phyloP scores from a whole-genome alignment of 2,329 filamentous ascomycete genomes.

The Ceratocystis albifundus region DNA sequence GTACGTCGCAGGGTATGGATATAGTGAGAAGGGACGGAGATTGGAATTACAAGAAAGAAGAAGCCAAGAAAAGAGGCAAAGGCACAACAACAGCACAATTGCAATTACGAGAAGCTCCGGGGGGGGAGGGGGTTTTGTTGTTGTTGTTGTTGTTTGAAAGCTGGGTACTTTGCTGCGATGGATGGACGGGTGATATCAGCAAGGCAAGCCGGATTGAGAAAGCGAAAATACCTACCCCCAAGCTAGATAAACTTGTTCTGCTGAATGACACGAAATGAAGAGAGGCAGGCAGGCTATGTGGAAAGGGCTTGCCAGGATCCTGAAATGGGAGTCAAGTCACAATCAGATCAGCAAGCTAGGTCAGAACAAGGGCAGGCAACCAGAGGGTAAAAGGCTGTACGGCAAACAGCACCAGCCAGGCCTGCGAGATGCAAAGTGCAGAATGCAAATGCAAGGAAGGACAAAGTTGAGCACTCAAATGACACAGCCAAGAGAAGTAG shows the following conservation, averaged over 20 bases:
- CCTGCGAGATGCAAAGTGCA: not conserved
- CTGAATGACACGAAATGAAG: conserved; percentile 1
- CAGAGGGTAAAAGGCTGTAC: not conserved
- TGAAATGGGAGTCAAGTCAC: conserved; percentile 6
- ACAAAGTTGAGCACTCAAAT: not conserved
- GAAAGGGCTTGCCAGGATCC: not conserved
- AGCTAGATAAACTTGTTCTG: not conserved
- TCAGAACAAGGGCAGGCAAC: not conserved
- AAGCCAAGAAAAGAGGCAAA: not conserved
- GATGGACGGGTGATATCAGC: not conserved
- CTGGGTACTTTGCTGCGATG: not conserved
- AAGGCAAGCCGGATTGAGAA: not conserved
- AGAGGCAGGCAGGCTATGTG: not conserved
- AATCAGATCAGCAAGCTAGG: conserved; percentile 8
- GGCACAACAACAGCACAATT: not conserved
- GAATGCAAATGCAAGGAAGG: not conserved
- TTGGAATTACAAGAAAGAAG: not conserved
- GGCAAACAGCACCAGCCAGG: not conserved
- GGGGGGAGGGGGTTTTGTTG: too few relatives aligned
- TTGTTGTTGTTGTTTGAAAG: not conserved
- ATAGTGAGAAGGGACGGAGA: not conserved
- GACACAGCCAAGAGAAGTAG: not conserved
- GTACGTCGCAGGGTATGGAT: not conserved
- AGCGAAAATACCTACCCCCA: not conserved
- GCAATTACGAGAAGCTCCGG: not conserved